Evolutionary conservation across 768 basidiomycete genomes (phyloP), one percentile per base, ranked within the genome.

Genomic region (Kwoniella mangroviensis): DNA sequence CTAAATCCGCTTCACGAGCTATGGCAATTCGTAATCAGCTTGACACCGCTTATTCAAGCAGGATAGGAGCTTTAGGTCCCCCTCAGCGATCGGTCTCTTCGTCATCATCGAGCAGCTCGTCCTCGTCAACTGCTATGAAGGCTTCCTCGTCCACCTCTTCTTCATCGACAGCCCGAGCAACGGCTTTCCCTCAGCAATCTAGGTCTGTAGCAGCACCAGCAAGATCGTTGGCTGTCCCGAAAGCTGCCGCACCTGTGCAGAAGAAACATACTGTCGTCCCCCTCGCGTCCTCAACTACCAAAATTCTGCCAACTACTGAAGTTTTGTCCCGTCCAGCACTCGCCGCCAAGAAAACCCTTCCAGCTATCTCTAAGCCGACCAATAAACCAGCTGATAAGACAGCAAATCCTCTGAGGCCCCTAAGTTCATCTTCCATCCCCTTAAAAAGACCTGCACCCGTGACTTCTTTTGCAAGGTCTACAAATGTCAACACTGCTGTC

Each of bases 21-120:
- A 17, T 67, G 17, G 65, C 68, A 19, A 75, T 79, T 21, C 58
- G 72, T 15, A 60, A 66, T 15, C 72, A 75, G 58, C 69, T 79
- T 12, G 72, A 74, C 26, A 56, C 70, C 4, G 71, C 68, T 21
- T 34, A 61, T 4, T 69, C 67, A 51, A 43, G 11, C 15, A 56
- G 24, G 55, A 59, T 69, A 41, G 43, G 62, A 13, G 42, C 71
- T 13, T 49, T 78, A 57, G 75, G 75, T 10, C 68, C 75, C 13
- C 75, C 77, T 22, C 71, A 74, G 51, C 59, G 79, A 58, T 65
- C 75, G 3, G 69, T 71, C 6, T 75, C 77, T 12, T 40, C 64
- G n/a, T 34, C 63, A 9, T 70, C 72, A 2, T 63, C 71, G 6
- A 56, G 43, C 42, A 72, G 62, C 49, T 59, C 67, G 9, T 63